These are phyloP conservation scores for Endothia cerciana DNA, from an alignment of 2,329 filamentous ascomycete genomes.

Conservation along the genomic window DNA sequence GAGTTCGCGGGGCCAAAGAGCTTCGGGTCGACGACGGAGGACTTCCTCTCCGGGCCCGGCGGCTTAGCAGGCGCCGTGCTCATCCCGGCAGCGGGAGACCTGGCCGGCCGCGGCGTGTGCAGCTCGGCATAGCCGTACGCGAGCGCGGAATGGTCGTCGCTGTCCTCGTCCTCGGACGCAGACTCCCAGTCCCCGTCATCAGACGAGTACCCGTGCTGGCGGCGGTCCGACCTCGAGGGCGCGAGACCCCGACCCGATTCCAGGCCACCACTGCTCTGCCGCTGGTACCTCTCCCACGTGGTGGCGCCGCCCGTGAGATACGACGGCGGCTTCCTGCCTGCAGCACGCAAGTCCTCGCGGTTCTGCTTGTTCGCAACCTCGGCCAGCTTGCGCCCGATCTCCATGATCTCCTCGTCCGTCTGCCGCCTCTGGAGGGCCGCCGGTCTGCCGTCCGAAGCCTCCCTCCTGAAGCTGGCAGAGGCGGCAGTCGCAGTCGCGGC, in stretches of 20 bases:
- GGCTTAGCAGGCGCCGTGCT: constrained; percentile 4
- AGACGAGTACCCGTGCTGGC: constrained; percentile 41
- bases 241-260: constrained; percentile 42
- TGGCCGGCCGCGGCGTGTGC: constrained; percentile 35
- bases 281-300: constrained; percentile 46
- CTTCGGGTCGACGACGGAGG: constrained; percentile 59
- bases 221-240: constrained; percentile 43
- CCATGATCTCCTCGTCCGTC: constrained; percentile 61
- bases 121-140: constrained; percentile 48
- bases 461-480: constrained; percentile 3
- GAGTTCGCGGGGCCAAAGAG: constrained; percentile 65
- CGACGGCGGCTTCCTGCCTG: constrained; percentile 45
- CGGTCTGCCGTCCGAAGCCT: constrained; percentile 22
- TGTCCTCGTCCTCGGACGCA: constrained; percentile 54
- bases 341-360: constrained; percentile 50
- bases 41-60: constrained; percentile 41
- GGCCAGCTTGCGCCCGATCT: constrained; percentile 58
- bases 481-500: constrained; percentile 6
- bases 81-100: constrained; percentile 16
- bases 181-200: constrained; percentile 63
- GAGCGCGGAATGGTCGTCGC: constrained; percentile 46
- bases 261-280: constrained; percentile 42
- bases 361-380: constrained; percentile 57
- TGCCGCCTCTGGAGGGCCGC: constrained; percentile 39
- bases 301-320: constrained; percentile 45